Conservation (phyloP, 495 filamentous ascomycete species). For the Xylaria flabelliformis region DNA sequence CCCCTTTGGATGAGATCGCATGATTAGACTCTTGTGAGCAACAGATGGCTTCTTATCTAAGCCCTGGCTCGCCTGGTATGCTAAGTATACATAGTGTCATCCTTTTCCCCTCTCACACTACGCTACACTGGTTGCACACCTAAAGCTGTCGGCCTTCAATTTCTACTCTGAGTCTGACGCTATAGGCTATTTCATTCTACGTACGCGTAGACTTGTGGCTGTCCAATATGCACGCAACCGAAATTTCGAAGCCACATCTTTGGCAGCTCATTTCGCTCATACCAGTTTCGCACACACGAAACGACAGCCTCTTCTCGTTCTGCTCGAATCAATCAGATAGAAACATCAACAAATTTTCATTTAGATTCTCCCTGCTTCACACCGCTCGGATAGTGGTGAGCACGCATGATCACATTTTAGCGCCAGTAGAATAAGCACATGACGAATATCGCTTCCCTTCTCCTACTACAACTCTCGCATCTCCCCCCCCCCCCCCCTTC, state of each 20-base stretch:
- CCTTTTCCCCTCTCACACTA: not conserved
- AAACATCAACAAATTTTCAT: not conserved
- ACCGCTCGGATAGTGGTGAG: conserved; percentile 9
- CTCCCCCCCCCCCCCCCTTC: conserved; percentile 9
- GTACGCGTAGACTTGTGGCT: conserved; percentile 12
- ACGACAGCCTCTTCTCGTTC: not conserved
- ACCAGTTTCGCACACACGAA: not conserved
- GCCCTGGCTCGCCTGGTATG: not conserved
- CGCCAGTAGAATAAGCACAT: conserved; percentile 15
- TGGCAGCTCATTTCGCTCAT: not conserved
- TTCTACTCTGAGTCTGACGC: not conserved
- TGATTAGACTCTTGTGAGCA: conserved; percentile 5
- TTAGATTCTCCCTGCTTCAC: not conserved
- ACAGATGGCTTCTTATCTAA: not conserved
- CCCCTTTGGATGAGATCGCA: not conserved
- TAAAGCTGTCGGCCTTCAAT: not conserved
- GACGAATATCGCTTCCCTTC: not conserved
- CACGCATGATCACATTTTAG: conserved; percentile 2
- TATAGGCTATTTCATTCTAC: conserved; percentile 1
- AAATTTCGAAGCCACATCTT: not conserved
- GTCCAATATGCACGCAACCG: conserved; percentile 6
- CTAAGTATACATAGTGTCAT: not conserved
- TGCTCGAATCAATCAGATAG: not conserved
- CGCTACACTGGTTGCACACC: not conserved
- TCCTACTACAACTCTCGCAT: conserved; percentile 3